Base-by-base conservation (phyloP, 805 yeast genomes). In the Candida xiaguanensis region DNA sequence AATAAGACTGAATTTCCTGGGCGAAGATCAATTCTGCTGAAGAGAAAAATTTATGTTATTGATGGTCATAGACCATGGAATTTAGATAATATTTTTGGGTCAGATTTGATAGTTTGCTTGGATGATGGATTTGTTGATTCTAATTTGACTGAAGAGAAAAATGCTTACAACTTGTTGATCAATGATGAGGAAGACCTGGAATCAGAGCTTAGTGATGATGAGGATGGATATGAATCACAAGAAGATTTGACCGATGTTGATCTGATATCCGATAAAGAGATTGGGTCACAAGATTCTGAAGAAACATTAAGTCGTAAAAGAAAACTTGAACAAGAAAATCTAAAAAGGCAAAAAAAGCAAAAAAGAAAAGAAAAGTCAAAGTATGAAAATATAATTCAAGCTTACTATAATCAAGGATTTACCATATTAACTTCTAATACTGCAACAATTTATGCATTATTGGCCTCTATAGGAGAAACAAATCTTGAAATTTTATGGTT, bases 31-130 rank as follows among this genome's bases (percentile, higher is more conserved):
- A 25, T 38, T 12, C 46, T 57, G 32, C 56, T 72, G 29, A 73
- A 63, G 34, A 72, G 93, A 46, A 77, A 72, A 41, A 75, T 91
- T 2, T 95, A 87, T 52, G 76, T 95, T 8, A 72, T 93, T 40
- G 99, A 93, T 61, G 89, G 95, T 3, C 93, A 85, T 48, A 68
- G 98, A 47, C 99, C 99, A 3, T 93, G 99, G 98, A 90, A 90
- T 61, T 66, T 93, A 47, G 96, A 90, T 57, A 93, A 93, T 55
- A 53, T 93, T 34, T 90, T 85, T 69, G 96, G 95, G 1, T 81
- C 91, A 5, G 78, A 78, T 8, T 72, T 78, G 46, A 77, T 93
- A 4, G 72, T 72, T 5, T 90, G 98, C 59, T 75, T 90, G 44
- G 98, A 90, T 54, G 98, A 91, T 56, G 96, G 96, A 0, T 67